Evolutionary conservation across 176 grass and related monocot genomes (phyloP).

Genomic region (Tillandsia leiboldiana): DNA sequence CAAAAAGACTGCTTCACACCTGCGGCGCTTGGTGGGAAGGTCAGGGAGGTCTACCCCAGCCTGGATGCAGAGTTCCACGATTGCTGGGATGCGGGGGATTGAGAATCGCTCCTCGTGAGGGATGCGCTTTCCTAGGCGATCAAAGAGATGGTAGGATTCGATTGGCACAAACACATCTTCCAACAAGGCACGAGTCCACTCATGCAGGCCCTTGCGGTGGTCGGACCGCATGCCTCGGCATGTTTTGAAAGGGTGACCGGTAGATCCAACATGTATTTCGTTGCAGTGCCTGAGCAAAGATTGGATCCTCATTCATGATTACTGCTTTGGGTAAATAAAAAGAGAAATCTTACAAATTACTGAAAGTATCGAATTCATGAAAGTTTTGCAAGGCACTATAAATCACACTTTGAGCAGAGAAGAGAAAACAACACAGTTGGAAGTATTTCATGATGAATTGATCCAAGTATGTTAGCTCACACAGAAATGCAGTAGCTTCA

Average conservation of each 20-base stretch:
- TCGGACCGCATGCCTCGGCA: constrained; percentile 57
- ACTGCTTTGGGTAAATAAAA: no score
- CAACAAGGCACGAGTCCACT: constrained; percentile 56
- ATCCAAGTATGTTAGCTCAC: no score
- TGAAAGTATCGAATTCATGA: no score
- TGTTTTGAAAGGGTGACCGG: constrained; percentile 74
- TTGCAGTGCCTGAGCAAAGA: constrained; percentile 54
- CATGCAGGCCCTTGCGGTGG: constrained; percentile 60
- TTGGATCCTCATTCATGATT: not conserved
- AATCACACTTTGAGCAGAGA: no score
- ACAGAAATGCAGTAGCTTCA: no score
- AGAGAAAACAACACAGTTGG: no score
- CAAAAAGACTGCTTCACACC: no score
- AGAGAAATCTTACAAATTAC: no score
- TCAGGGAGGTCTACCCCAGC: constrained; percentile 72
- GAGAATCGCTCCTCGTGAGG: constrained; percentile 73
- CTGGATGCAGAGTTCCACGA: constrained; percentile 87
- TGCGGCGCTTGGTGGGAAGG: constrained; percentile 62
- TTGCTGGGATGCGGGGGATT: constrained; percentile 52
- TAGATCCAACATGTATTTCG: constrained; percentile 72
- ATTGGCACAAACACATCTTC: constrained; percentile 77
- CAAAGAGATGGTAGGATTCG: constrained; percentile 72
- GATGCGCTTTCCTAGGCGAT: constrained; percentile 67
- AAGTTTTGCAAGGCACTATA: no score
- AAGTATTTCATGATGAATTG: no score